Base-by-base conservation (phyloP, 441 rosid species). In the Populus hybrid region DNA sequence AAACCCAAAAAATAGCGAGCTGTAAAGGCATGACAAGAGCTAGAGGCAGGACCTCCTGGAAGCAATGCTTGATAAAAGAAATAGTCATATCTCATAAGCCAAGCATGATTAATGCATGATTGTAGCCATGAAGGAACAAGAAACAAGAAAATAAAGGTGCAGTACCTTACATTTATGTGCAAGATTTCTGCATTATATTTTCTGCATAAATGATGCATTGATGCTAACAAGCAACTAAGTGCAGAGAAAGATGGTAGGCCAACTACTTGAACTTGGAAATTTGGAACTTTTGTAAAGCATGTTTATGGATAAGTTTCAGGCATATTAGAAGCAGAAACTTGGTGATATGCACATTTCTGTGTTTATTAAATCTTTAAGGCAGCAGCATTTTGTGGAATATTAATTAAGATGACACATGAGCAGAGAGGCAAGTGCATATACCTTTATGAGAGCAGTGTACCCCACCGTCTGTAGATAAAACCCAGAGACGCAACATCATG, bases 401-500 rank as follows among this genome's bases (percentile, higher is more conserved):
- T 40, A 40, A 40, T 40, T 72, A 9, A 64, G 40, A 70, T n/a
- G 23, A 38, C 33, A 50, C 7, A 53, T 5, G 10, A 64, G 33
- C 35, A 23, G 71, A 74, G 68, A 65, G 50, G 40, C 50, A 64
- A 73, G 65, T 50, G 64, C 63, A 20, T 56, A 33, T 83, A 90
- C 97, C 97, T 94, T 96, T 79, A 86, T 81, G 74, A 94, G 88
- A 78, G 85, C 71, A 69, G 94, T 90, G 77, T 87, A 94, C 59
- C 90, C 87, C 38, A 74, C 40, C 21, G 76, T 73, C 45, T 66
- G 56, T 26, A 91, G 98, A 69, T 69, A 61, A 86, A 80, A 89
- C 53, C 99, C 96, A 69, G 86, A 89, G n/a, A 16, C 98, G 97
- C 81, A 91, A 45, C 98, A 94, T 94, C 93, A 91, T 45, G 81